These are phyloP conservation scores for Phyllostachys edulis DNA, from an alignment of 176 grass and related monocot genomes.

Conservation along the genomic window DNA sequence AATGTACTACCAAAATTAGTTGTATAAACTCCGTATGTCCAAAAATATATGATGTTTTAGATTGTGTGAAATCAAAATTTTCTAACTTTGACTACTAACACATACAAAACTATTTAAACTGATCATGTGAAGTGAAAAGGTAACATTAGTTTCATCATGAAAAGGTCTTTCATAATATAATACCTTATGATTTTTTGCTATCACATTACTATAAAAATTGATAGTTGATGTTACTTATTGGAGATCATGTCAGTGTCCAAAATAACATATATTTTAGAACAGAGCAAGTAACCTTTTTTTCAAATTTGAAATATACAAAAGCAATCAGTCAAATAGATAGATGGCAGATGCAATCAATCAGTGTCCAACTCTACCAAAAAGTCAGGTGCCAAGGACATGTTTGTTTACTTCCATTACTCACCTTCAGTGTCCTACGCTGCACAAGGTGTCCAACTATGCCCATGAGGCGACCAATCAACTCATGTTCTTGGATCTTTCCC, in stretches of 20 bases:
- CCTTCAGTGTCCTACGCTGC: slow-evolving; percentile 89
- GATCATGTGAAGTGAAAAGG: background rate
- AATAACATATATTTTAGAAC: slow-evolving; percentile 10
- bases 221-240: background rate
- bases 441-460: slow-evolving; percentile 95
- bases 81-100: background rate
- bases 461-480: slow-evolving; percentile 86
- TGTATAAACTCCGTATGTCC: background rate
- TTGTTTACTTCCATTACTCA: slow-evolving; percentile 43
- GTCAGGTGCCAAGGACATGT: background rate
- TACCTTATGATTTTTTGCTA: background rate
- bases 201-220: slow-evolving; percentile 12
- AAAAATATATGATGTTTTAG: background rate
- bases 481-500: slow-evolving; percentile 81
- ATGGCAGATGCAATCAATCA: background rate
- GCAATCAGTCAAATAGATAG: slow-evolving; percentile 5
- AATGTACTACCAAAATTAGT: background rate
- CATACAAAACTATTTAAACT: slow-evolving; percentile 4
- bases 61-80: background rate
- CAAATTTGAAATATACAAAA: slow-evolving; percentile 10
- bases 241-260: background rate
- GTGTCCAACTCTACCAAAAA: background rate
- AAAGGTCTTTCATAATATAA: background rate
- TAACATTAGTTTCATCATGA: background rate
- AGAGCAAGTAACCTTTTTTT: background rate